These are phyloP conservation scores for Monosporascus cannonballus DNA, from an alignment of 2,329 filamentous ascomycete genomes.

Conservation along the genomic window DNA sequence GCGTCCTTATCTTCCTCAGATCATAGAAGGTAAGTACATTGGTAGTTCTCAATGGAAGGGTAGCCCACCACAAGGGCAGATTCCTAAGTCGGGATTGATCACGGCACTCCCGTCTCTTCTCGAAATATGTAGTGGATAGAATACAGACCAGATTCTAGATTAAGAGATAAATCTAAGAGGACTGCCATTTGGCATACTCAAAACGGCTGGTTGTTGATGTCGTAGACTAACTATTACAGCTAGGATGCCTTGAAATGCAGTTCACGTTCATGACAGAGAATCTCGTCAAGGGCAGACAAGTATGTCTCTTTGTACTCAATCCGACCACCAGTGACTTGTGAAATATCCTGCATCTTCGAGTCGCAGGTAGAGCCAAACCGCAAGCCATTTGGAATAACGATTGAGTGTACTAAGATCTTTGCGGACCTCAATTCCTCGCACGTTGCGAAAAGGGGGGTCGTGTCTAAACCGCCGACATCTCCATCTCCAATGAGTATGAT, in stretches of 20 bases:
- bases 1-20: too few relatives aligned
- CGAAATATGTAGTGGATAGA: too few relatives aligned
- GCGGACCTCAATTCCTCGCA: background rate
- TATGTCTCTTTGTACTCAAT: conserved; percentile 4
- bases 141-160: too few relatives aligned
- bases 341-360: background rate
- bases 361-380: background rate
- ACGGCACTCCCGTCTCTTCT: too few relatives aligned
- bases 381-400: background rate
- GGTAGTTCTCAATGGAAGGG: too few relatives aligned
- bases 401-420: conserved; percentile 1
- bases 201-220: background rate
- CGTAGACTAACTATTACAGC: background rate
- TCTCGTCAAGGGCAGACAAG: conserved; percentile 3
- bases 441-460: background rate
- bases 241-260: conserved; percentile 1
- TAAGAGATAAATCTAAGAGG: too few relatives aligned
- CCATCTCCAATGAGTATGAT: conserved; percentile 10
- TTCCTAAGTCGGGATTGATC: too few relatives aligned
- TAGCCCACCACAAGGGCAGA: too few relatives aligned
- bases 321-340: conserved; percentile 1
- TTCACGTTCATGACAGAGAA: conserved; percentile 5
- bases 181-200: too few relatives aligned
- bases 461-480: background rate
- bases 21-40: too few relatives aligned